Percentiles rank a stretch among this genome's conserved stretches.
Evolutionary conservation across 2,329 filamentous ascomycete genomes (phyloP).

Genomic region (Fusarium dlaminii): DNA sequence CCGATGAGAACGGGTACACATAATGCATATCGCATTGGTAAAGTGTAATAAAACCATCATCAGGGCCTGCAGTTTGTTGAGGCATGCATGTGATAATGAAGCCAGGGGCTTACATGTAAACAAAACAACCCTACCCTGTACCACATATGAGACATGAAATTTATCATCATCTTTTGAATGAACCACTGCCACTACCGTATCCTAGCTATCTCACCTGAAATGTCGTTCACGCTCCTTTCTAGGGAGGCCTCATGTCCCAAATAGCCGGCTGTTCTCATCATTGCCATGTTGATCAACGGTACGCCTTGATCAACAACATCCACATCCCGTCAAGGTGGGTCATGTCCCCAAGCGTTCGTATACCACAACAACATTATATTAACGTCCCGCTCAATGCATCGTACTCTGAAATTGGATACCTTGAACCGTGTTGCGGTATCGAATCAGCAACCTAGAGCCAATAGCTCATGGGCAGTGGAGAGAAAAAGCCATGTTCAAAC

Average conservation of each 20-base stretch:
- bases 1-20: neutral
- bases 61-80: neutral
- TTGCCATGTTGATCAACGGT: neutral
- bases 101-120: neutral
- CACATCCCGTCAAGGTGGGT: neutral
- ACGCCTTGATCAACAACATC: neutral
- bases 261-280: neutral
- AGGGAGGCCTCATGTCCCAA: neutral
- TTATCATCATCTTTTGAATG: neutral
- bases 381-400: conserved; percentile 7
- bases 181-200: neutral
- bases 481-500: neutral
- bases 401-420: conserved; percentile 11
- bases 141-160: neutral
- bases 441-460: neutral
- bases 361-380: neutral
- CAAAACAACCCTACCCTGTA: neutral
- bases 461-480: neutral
- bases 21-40: too few species aligned
- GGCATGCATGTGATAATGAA: neutral
- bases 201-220: neutral
- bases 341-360: conserved; percentile 1
- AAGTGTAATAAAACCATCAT: neutral
- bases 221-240: too few species aligned
- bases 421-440: neutral